These are phyloP conservation scores for Colletotrichum agaves DNA, from an alignment of 2,329 filamentous ascomycete genomes.

Conservation along the genomic window DNA sequence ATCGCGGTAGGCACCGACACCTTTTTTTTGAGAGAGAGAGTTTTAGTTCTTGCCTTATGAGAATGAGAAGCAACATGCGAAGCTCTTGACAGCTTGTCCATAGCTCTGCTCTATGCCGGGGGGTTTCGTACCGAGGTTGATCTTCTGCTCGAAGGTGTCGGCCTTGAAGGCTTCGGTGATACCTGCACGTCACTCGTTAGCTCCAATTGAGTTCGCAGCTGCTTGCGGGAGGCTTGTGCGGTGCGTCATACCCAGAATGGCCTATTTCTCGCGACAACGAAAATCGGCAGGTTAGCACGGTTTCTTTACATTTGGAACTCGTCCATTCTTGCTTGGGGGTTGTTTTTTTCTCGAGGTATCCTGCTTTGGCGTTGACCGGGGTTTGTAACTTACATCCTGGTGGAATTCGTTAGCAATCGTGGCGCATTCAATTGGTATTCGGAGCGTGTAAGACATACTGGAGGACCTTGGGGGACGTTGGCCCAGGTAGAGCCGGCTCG, in stretches of 20 bases:
- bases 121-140: conserved; percentile 83
- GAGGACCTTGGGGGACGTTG: conserved; percentile 91
- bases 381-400: conserved; percentile 51
- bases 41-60: neutral
- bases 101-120: neutral
- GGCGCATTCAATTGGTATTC: conserved; percentile 44
- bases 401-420: conserved; percentile 42
- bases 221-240: conserved; percentile 5
- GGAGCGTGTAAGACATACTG: conserved; percentile 69
- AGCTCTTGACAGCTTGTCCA: conserved; percentile 24
- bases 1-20: conserved; percentile 98
- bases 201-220: conserved; percentile 17
- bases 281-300: conserved; percentile 40
- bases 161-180: conserved; percentile 99
- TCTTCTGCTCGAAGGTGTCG: conserved; percentile 92
- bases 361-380: neutral
- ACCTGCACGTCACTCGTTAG: conserved; percentile 58
- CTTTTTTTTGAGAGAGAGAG: conserved; percentile 51
- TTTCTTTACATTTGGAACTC: neutral
- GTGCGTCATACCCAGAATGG: conserved; percentile 75
- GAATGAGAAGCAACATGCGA: neutral
- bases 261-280: conserved; percentile 56
- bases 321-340: too few species aligned
- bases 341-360: neutral
- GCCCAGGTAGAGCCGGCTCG: conserved; percentile 83